Percentiles rank a stretch among this genome's conserved stretches.
Conservation (phyloP, 23 red algal genomes). For the Gracilariopsis chorda region DNA sequence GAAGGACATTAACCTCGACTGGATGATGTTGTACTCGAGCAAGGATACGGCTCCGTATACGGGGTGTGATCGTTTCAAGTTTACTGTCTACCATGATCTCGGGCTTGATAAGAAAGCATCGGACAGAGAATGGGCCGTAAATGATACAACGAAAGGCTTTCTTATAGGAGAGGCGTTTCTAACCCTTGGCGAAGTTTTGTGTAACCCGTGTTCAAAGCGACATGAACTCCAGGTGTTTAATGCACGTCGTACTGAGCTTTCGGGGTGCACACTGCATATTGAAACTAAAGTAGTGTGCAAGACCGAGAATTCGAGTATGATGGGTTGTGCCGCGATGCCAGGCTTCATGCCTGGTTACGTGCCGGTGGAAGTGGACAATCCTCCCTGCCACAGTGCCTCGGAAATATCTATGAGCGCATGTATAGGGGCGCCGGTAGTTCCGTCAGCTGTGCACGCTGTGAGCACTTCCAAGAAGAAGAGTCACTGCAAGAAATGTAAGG, state of each 20-base stretch:
- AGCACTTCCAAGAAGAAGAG: too few relatives aligned
- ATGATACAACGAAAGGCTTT: background rate
- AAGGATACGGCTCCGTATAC: background rate
- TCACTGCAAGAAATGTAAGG: too few relatives aligned
- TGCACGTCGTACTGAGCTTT: background rate
- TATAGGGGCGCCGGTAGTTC: too few relatives aligned
- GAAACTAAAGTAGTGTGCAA: background rate
- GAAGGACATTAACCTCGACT: background rate
- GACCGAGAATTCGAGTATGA: too few relatives aligned
- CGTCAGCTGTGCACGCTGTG: too few relatives aligned
- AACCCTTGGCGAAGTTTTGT: background rate
- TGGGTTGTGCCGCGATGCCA: too few relatives aligned
- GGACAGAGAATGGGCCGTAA: background rate
- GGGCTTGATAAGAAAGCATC: background rate
- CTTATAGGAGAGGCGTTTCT: background rate
- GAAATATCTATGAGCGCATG: too few relatives aligned
- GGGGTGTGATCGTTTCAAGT: background rate
- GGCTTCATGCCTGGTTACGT: too few relatives aligned
- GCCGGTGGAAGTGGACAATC: too few relatives aligned
- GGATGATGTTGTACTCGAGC: background rate
- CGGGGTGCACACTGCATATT: background rate
- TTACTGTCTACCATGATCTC: conserved; percentile 3
- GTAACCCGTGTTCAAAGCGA: background rate
- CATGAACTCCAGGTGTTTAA: background rate
- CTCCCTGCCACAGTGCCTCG: too few relatives aligned